phyloP scores from a whole-genome alignment of 129 eudicot genomes.

The Centaurea solstitialis region DNA sequence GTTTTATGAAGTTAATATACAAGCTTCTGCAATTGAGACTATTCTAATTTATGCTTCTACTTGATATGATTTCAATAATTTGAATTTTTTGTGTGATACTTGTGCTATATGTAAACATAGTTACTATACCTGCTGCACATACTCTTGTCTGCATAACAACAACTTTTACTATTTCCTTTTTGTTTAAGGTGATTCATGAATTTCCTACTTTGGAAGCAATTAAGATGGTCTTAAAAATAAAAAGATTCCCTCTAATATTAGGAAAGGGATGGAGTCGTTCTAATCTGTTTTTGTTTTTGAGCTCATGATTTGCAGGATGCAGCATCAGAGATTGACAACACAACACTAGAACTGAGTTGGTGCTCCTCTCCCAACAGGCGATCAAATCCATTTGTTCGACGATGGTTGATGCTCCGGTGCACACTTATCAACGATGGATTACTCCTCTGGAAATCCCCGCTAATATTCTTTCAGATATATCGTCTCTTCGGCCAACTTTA shows the following conservation, averaged over 20 bases:
- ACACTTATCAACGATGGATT: not conserved
- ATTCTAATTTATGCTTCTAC: too few relatives aligned
- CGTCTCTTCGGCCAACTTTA: not conserved
- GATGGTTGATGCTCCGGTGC: not conserved
- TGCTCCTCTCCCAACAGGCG: not conserved
- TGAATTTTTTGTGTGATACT: not conserved
- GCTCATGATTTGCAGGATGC: too few relatives aligned
- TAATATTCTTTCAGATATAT: not conserved
- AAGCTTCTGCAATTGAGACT: not conserved
- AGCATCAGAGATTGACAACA: too few relatives aligned
- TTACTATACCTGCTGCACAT: not conserved
- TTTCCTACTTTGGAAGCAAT: not conserved
- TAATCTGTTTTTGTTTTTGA: too few relatives aligned
- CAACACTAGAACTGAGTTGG: too few relatives aligned
- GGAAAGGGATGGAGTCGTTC: too few relatives aligned
- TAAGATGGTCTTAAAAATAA: too few relatives aligned
- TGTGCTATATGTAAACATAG: not conserved
- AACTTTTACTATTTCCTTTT: not conserved
- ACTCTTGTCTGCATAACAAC: not conserved
- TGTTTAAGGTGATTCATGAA: not conserved
- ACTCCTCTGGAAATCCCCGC: not conserved
- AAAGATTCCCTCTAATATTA: too few relatives aligned
- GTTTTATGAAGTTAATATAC: not conserved
- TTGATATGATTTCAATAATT: not conserved
- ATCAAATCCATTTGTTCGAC: not conserved